These are phyloP conservation scores for Tylopilus intermedius DNA, from an alignment of 768 basidiomycete species.

Conservation along the genomic window DNA sequence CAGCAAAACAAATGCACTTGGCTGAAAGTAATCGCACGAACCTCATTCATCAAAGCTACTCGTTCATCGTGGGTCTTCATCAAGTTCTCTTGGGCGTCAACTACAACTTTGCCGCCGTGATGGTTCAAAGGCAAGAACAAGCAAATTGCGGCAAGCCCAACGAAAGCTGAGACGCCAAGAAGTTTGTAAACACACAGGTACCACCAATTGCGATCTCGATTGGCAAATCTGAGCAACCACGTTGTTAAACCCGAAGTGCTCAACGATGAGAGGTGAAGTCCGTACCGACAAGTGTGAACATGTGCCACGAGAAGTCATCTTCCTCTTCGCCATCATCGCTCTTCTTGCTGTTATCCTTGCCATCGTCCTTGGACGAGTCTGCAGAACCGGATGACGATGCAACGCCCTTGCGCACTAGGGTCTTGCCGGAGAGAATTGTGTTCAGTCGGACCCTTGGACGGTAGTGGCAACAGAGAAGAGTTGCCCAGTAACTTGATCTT, in stretches of 20 bases:
- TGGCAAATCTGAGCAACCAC: conserved; percentile 52
- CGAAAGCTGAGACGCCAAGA: conserved; percentile 73
- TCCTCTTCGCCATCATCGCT: conserved; percentile 38
- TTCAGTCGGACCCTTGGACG: conserved; percentile 71
- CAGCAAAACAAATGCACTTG: neutral
- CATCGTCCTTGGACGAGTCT: conserved; percentile 22
- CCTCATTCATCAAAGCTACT: conserved; percentile 87
- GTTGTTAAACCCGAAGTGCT: neutral
- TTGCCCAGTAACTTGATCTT: conserved; percentile 54
- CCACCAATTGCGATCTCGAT: conserved; percentile 77
- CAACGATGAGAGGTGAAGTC: neutral
- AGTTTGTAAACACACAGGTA: conserved; percentile 70
- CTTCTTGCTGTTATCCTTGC: conserved; percentile 15
- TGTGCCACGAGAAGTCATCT: conserved; percentile 67
- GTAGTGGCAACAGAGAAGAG: conserved; percentile 69
- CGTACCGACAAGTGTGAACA: conserved; percentile 69
- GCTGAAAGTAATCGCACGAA: conserved; percentile 15
- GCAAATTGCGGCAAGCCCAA: conserved; percentile 73
- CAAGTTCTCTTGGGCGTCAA: conserved; percentile 73
- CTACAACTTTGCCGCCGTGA: conserved; percentile 73
- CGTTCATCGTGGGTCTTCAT: conserved; percentile 93
- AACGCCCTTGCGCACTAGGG: conserved; percentile 78
- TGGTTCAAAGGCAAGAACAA: conserved; percentile 78
- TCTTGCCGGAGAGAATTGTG: conserved; percentile 81
- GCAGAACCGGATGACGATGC: conserved; percentile 52